Percentiles rank a stretch among this genome's conserved stretches.
Conservation (phyloP, 345 rosid genomes). For the Eucalyptus albens region DNA sequence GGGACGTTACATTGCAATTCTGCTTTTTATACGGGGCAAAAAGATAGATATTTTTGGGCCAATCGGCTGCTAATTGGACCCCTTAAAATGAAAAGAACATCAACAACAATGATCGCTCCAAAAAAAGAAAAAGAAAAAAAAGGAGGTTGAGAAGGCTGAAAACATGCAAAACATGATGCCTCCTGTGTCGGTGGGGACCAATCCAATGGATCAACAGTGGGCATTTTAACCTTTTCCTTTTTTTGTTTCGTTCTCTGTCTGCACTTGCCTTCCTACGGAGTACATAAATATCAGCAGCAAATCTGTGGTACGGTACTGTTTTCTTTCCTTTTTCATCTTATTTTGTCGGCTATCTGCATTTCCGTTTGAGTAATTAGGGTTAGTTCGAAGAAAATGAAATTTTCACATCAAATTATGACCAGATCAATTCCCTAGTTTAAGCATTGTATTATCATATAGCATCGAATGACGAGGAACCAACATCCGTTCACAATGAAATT, state of each 20-base stretch:
- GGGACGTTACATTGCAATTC: neutral
- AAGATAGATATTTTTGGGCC: neutral
- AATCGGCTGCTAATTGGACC: neutral
- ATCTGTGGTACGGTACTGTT: neutral
- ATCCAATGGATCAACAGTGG: neutral
- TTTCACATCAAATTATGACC: neutral
- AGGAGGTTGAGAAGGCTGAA: neutral
- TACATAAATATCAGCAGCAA: neutral
- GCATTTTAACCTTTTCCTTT: neutral
- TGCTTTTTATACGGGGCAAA: neutral
- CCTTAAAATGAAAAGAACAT: neutral
- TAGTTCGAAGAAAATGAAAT: neutral
- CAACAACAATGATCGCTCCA: neutral
- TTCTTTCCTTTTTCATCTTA: neutral
- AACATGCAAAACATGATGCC: neutral
- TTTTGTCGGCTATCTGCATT: neutral
- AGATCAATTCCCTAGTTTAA: neutral
- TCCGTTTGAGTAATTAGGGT: neutral
- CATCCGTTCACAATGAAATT: neutral
- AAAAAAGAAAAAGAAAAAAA: neutral
- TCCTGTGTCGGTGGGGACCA: neutral
- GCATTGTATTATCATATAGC: neutral
- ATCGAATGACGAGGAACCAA: neutral
- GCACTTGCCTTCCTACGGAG: neutral
- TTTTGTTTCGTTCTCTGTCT: neutral